Percentiles rank a stretch among this genome's conserved stretches.
Evolutionary conservation across 306 rosid species (phyloP).

Genomic region (Citrullus colocynthis): DNA sequence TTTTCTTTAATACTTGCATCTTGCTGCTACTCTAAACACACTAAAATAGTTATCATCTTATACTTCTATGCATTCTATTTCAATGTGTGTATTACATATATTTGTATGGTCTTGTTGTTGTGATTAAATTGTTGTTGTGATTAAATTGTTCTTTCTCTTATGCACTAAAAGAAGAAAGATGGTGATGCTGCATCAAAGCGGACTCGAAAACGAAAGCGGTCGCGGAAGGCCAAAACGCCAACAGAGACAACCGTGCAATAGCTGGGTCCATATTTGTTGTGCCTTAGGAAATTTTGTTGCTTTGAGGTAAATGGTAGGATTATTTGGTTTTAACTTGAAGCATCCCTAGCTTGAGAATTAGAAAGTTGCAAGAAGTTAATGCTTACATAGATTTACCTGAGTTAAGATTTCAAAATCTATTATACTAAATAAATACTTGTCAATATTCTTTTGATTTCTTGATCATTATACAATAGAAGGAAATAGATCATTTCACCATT

Average conservation of each 20-base stretch:
- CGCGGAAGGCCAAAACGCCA: slow-evolving; percentile 9
- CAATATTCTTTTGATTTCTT: no score
- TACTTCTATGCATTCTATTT: not conserved
- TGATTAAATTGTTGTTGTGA: not conserved
- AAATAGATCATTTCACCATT: no score
- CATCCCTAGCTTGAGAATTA: not conserved
- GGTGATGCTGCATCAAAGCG: slow-evolving; percentile 1
- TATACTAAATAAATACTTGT: no score
- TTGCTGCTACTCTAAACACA: not conserved
- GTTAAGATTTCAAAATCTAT: no score
- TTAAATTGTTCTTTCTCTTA: not conserved
- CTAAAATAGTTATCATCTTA: not conserved
- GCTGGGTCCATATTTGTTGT: not conserved
- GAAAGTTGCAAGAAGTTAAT: not conserved
- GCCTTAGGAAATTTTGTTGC: not conserved
- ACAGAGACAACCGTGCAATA: not conserved
- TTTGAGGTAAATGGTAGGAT: not conserved
- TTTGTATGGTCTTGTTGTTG: not conserved
- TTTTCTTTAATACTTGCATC: not conserved
- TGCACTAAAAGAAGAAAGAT: not conserved
- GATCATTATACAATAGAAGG: no score
- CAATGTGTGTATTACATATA: not conserved
- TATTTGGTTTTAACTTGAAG: not conserved
- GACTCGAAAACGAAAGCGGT: slow-evolving; percentile 22
- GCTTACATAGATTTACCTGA: no score